phyloP scores from a whole-genome alignment of 75 land plant genomes.

The Chamaecyparis obtusa region DNA sequence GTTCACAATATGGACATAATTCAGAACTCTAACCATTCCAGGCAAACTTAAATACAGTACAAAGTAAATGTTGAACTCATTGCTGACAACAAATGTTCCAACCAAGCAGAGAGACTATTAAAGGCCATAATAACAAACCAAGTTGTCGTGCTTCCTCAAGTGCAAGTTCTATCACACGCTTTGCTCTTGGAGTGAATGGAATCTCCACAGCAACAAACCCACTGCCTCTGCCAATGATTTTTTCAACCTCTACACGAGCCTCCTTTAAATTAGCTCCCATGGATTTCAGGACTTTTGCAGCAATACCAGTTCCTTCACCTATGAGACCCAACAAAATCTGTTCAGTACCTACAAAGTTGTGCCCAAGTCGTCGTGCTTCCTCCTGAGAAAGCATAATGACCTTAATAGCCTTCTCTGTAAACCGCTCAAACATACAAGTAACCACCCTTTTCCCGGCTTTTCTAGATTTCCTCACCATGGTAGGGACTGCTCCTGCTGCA shows the following conservation, averaged over 20 bases:
- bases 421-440: constrained; percentile 91
- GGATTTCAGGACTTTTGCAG: constrained; percentile 93
- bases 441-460: constrained; percentile 23
- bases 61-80: neutral
- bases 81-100: neutral
- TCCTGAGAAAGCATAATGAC: constrained; percentile 93
- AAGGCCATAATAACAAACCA: constrained; percentile 32
- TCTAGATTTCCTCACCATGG: constrained; percentile 21
- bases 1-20: too few relatives aligned
- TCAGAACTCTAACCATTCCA: too few relatives aligned
- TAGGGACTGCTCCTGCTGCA: constrained; percentile 21
- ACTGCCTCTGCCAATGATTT: constrained; percentile 94
- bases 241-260: constrained; percentile 94
- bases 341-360: constrained; percentile 93
- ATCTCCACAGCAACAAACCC: constrained; percentile 97
- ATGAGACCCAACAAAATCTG: constrained; percentile 93
- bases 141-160: constrained; percentile 90
- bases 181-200: constrained; percentile 94
- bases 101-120: neutral
- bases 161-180: constrained; percentile 88
- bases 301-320: constrained; percentile 97
- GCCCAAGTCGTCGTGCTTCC: constrained; percentile 85
- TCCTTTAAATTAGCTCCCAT: constrained; percentile 97
- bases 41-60: neutral
- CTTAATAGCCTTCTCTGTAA: constrained; percentile 97